phyloP scores from a whole-genome alignment of 179 eudicot genomes.

The Corrigiola litoralis region DNA sequence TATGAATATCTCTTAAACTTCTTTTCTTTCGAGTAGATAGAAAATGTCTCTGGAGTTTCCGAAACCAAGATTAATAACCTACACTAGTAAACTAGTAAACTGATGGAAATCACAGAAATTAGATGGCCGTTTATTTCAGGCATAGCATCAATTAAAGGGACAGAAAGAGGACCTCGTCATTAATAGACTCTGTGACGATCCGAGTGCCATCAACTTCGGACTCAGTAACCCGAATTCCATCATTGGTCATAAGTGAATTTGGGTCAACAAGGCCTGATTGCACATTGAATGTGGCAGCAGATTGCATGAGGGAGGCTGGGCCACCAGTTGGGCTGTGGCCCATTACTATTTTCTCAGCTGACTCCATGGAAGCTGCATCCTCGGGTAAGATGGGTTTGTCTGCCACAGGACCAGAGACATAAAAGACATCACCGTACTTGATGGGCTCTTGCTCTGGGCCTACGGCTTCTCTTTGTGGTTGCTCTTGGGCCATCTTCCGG shows the following conservation, averaged over 20 bases:
- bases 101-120: too few relatives aligned
- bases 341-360: slow-evolving; percentile 38
- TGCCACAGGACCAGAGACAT: slow-evolving; percentile 39
- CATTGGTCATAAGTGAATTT: slow-evolving; percentile 18
- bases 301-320: slow-evolving; percentile 47
- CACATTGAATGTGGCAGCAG: slow-evolving; percentile 45
- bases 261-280: slow-evolving; percentile 35
- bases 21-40: too few relatives aligned
- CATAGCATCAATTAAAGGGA: too few relatives aligned
- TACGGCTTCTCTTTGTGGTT: slow-evolving; percentile 19
- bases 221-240: slow-evolving; percentile 35
- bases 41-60: too few relatives aligned
- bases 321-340: slow-evolving; percentile 42
- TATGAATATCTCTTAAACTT: too few relatives aligned
- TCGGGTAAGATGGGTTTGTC: slow-evolving; percentile 34
- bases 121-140: too few relatives aligned
- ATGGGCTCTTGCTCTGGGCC: slow-evolving; percentile 16
- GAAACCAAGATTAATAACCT: too few relatives aligned
- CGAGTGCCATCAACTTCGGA: slow-evolving; percentile 28
- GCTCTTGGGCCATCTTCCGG: slow-evolving; percentile 31
- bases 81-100: too few relatives aligned
- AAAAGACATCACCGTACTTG: slow-evolving; percentile 44
- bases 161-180: slow-evolving; percentile 34
- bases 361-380: slow-evolving; percentile 47
- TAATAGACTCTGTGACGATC: slow-evolving; percentile 34